phyloP scores from a whole-genome alignment of 495 filamentous ascomycete genomes.

The Aspergillus bertholletiae region DNA sequence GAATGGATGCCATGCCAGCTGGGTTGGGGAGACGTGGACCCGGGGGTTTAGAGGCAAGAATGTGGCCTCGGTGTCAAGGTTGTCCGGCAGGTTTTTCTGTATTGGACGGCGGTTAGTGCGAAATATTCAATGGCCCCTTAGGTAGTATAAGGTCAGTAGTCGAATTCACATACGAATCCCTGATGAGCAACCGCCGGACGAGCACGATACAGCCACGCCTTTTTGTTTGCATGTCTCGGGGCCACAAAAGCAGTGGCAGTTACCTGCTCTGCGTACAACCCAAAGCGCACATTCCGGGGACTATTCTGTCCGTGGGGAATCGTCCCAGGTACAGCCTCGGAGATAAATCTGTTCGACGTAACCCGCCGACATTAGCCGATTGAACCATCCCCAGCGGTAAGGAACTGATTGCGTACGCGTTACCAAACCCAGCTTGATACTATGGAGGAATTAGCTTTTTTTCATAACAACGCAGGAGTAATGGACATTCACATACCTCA shows the following conservation, averaged over 20 bases:
- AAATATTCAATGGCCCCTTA: too few relatives aligned
- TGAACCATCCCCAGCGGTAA: slow-evolving; percentile 18
- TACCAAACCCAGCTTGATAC: slow-evolving; percentile 54
- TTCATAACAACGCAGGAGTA: neutral
- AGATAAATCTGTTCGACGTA: slow-evolving; percentile 28
- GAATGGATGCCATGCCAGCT: slow-evolving; percentile 47
- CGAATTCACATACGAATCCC: slow-evolving; percentile 36
- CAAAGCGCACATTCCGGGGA: slow-evolving; percentile 44
- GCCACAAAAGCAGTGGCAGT: slow-evolving; percentile 47
- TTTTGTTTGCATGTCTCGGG: slow-evolving; percentile 45
- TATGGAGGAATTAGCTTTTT: slow-evolving; percentile 23
- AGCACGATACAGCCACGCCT: slow-evolving; percentile 46
- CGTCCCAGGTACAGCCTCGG: slow-evolving; percentile 47
- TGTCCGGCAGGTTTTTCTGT: slow-evolving; percentile 47
- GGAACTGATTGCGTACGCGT: slow-evolving; percentile 36
- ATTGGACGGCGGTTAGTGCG: too few relatives aligned
- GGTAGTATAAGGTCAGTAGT: too few relatives aligned
- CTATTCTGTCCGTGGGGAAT: slow-evolving; percentile 47
- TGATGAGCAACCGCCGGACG: slow-evolving; percentile 49
- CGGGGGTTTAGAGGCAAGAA: slow-evolving; percentile 47
- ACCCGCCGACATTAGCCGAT: slow-evolving; percentile 22
- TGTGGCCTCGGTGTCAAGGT: slow-evolving; percentile 41
- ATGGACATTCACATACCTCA: slow-evolving; percentile 28
- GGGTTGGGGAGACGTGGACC: slow-evolving; percentile 60
- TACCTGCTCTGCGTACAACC: slow-evolving; percentile 46